These are phyloP conservation scores for Phragmites australis DNA, from an alignment of 176 grass and related monocot genomes.

Conservation along the genomic window DNA sequence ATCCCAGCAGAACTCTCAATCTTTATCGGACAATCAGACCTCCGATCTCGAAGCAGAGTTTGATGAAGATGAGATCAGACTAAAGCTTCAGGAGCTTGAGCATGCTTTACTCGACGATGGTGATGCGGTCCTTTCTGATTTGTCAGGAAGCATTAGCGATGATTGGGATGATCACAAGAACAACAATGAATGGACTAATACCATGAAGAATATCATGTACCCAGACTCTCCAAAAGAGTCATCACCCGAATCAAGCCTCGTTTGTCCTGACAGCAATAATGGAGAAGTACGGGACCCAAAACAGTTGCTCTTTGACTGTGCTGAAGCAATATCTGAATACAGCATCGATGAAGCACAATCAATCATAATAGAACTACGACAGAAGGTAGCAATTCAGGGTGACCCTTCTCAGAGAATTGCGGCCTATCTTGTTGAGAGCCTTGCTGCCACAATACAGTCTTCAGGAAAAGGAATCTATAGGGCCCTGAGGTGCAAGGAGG, in stretches of 20 bases:
- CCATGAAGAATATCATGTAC: slow-evolving; percentile 51
- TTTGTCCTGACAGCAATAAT: slow-evolving; percentile 40
- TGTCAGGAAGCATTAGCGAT: slow-evolving; percentile 35
- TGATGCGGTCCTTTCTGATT: slow-evolving; percentile 52
- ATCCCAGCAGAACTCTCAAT: slow-evolving; percentile 58
- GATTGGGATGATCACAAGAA: slow-evolving; percentile 19
- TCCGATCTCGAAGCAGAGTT: slow-evolving; percentile 59
- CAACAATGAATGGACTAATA: slow-evolving; percentile 44
- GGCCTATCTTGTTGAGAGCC: slow-evolving; percentile 72
- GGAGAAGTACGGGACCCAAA: slow-evolving; percentile 45
- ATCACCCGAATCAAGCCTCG: slow-evolving; percentile 58
- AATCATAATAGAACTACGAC: slow-evolving; percentile 71
- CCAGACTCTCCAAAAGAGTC: slow-evolving; percentile 65
- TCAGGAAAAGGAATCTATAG: slow-evolving; percentile 71
- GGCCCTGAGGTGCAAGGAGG: slow-evolving; percentile 74
- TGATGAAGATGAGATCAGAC: slow-evolving; percentile 67
- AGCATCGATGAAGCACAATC: slow-evolving; percentile 55
- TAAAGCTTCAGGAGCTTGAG: slow-evolving; percentile 79
- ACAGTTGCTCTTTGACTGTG: slow-evolving; percentile 73
- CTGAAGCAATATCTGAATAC: slow-evolving; percentile 60
- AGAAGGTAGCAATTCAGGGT: slow-evolving; percentile 72
- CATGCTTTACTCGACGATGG: slow-evolving; percentile 61
- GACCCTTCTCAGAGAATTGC: slow-evolving; percentile 71
- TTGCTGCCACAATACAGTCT: slow-evolving; percentile 68
- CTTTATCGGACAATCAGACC: slow-evolving; percentile 51